A percentile compares a stretch with the other conserved stretches of the same genome.
These are phyloP conservation scores for Metschnikowia baotianmanensis DNA, from an alignment of 805 yeast species.

Conservation along the genomic window DNA sequence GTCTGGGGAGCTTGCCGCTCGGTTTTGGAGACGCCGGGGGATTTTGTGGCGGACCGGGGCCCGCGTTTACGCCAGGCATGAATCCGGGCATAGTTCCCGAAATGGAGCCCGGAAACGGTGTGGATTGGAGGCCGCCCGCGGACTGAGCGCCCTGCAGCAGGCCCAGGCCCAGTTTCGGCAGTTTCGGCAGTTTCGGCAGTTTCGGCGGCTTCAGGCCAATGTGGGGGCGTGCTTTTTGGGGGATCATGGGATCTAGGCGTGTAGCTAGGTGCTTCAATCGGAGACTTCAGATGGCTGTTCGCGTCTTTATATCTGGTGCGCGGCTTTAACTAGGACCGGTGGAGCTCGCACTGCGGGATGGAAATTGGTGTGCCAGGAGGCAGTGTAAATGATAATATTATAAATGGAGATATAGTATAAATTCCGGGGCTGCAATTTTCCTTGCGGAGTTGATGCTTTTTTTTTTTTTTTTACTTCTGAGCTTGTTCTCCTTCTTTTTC, in stretches of 20 bases:
- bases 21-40: neutral
- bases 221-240: conserved; percentile 13
- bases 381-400: too few species aligned
- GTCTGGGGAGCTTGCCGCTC: neutral
- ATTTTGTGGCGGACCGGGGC: neutral
- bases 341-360: too few species aligned
- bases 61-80: neutral
- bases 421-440: too few species aligned
- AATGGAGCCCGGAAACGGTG: conserved; percentile 5
- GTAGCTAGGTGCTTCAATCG: neutral
- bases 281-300: too few species aligned
- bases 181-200: neutral
- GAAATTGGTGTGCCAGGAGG: too few species aligned
- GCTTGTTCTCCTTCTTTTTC: too few species aligned
- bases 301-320: too few species aligned
- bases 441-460: too few species aligned
- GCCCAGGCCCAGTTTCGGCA: neutral
- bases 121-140: neutral
- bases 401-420: too few species aligned
- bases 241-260: conserved; percentile 8
- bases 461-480: too few species aligned
- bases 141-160: neutral
- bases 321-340: too few species aligned
- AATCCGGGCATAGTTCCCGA: conserved; percentile 1
- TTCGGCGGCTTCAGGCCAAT: conserved; percentile 4